A percentile compares a stretch with the other conserved stretches of the same genome.
These are phyloP conservation scores for Polychaeton citri DNA, from an alignment of 2,329 filamentous ascomycete genomes.

Conservation along the genomic window DNA sequence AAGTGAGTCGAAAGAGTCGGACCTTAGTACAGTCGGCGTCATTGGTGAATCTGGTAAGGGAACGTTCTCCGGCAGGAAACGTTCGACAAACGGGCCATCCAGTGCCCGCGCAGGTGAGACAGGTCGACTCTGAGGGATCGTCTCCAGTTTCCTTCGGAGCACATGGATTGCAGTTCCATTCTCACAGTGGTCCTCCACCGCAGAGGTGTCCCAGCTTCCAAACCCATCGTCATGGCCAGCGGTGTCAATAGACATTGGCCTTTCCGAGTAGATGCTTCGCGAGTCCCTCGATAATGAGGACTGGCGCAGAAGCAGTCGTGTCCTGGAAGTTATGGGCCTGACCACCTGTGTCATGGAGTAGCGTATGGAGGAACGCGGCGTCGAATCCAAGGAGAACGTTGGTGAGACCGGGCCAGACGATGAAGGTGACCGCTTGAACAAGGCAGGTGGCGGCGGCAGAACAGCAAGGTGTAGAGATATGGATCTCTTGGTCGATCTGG, in stretches of 20 bases:
- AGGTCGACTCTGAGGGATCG: conserved; percentile 56
- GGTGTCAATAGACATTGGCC: conserved; percentile 20
- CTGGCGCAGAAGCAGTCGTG: conserved; percentile 38
- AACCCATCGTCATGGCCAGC: conserved; percentile 44
- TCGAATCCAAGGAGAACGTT: conserved; percentile 7
- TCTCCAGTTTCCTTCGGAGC: conserved; percentile 46
- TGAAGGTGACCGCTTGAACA: conserved; percentile 4
- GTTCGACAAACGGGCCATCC: conserved; percentile 33
- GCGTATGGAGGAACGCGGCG: conserved; percentile 11
- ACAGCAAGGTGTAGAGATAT: conserved; percentile 12
- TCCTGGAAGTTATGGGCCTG: conserved; percentile 45
- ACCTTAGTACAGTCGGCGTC: background rate
- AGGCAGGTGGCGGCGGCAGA: conserved; percentile 11
- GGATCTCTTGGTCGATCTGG: conserved; percentile 4
- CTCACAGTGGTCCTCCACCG: conserved; percentile 49
- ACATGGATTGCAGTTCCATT: conserved; percentile 34
- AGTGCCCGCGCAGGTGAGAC: conserved; percentile 49
- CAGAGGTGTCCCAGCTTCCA: conserved; percentile 62
- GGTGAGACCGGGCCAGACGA: conserved; percentile 10
- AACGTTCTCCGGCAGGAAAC: conserved; percentile 2
- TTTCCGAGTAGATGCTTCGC: conserved; percentile 15
- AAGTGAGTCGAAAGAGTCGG: background rate
- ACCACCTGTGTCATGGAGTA: conserved; percentile 19
- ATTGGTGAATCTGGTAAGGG: conserved; percentile 8
- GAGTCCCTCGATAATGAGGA: conserved; percentile 36